phyloP scores from a whole-genome alignment of 139 green algal genomes.

The Auxenochlorella pyrenoidosa region DNA sequence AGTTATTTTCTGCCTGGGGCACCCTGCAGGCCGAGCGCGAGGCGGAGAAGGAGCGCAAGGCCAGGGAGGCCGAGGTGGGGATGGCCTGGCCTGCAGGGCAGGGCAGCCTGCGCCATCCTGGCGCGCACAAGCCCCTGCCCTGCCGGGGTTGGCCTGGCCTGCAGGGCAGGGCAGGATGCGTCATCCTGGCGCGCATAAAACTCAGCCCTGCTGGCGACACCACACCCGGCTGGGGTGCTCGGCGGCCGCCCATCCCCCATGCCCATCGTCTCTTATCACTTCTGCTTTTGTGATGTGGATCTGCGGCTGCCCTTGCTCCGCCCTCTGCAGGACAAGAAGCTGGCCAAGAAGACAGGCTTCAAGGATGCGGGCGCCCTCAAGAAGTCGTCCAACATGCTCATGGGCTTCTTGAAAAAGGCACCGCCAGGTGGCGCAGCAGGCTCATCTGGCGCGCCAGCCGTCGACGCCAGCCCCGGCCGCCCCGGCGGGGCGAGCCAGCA shows the following conservation, averaged over 20 bases:
- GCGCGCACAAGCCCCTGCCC: neutral
- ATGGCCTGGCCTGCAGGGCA: neutral
- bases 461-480: neutral
- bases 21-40: slow-evolving; percentile 29
- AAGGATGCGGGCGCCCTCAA: slow-evolving; percentile 38
- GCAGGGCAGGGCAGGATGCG: neutral
- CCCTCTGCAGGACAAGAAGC: slow-evolving; percentile 21
- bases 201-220: too few species aligned
- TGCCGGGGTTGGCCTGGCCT: neutral
- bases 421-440: neutral
- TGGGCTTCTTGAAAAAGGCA: slow-evolving; percentile 32
- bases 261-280: too few species aligned
- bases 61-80: slow-evolving; percentile 10
- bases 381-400: slow-evolving; percentile 62
- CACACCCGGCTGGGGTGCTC: too few species aligned
- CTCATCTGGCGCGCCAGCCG: neutral
- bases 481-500: neutral
- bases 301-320: neutral
- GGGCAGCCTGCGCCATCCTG: neutral
- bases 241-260: too few species aligned
- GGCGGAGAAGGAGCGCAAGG: slow-evolving; percentile 23
- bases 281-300: too few species aligned
- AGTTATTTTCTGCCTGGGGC: too few species aligned
- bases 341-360: slow-evolving; percentile 61
- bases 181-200: neutral